Evolutionary conservation across 495 filamentous ascomycete genomes (phyloP).

Genomic region (Xylaria cubensis): DNA sequence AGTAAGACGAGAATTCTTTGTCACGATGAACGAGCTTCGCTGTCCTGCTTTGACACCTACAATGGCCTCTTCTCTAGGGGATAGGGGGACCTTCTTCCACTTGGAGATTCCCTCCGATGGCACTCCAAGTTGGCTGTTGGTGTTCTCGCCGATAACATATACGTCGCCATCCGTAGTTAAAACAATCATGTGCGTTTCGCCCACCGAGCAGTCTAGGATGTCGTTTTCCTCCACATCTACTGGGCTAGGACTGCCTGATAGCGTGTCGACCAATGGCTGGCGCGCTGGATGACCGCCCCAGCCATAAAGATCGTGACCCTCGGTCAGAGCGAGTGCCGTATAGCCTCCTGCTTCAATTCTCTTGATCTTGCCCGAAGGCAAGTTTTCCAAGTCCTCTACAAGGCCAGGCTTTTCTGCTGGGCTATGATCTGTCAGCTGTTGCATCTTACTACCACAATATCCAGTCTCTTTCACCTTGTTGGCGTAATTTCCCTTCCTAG

Average conservation of each 20-base stretch:
- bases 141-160: conserved; percentile 61
- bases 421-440: conserved; percentile 33
- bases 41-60: conserved; percentile 53
- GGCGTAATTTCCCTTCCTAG: conserved; percentile 51
- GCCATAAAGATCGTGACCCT: conserved; percentile 64
- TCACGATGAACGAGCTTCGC: conserved; percentile 52
- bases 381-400: conserved; percentile 56
- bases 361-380: conserved; percentile 57
- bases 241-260: conserved; percentile 41
- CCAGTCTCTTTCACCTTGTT: conserved; percentile 37
- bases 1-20: conserved; percentile 26
- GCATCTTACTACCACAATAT: conserved; percentile 4
- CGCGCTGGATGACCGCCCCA: conserved; percentile 60
- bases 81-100: conserved; percentile 48
- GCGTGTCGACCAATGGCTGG: conserved; percentile 28
- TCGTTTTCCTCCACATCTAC: conserved; percentile 48
- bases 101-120: conserved; percentile 22
- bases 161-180: conserved; percentile 58
- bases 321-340: conserved; percentile 61
- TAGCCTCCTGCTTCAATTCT: conserved; percentile 64
- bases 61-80: conserved; percentile 37
- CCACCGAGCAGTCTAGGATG: conserved; percentile 64
- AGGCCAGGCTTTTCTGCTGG: conserved; percentile 51
- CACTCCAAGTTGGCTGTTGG: conserved; percentile 67
- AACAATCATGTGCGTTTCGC: conserved; percentile 62